Conservation (phyloP, 306 rosid genomes). For the Lathyrus tuberosus region DNA sequence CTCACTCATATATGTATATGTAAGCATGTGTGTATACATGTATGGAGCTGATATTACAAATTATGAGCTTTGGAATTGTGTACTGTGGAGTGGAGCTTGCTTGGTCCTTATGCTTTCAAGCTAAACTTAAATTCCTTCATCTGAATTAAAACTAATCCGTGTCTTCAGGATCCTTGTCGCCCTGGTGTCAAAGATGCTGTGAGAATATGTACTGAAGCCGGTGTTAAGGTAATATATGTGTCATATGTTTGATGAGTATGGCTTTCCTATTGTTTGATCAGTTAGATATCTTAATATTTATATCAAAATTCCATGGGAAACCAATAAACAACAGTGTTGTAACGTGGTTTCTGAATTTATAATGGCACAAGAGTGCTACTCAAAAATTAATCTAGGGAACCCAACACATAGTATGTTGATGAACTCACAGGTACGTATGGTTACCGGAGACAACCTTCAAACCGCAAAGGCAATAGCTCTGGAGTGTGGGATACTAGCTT, state of each 20-base stretch:
- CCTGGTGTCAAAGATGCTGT: slow-evolving; percentile 82
- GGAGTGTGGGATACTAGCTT: slow-evolving; percentile 91
- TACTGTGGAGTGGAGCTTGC: slow-evolving; percentile 23
- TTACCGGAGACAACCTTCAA: slow-evolving; percentile 93
- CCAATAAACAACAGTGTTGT: slow-evolving; percentile 6
- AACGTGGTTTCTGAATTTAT: slow-evolving; percentile 32
- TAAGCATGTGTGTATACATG: background rate
- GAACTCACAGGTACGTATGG: slow-evolving; percentile 86
- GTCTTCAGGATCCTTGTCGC: slow-evolving; percentile 91
- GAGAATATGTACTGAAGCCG: slow-evolving; percentile 69
- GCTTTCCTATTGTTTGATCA: slow-evolving; percentile 28
- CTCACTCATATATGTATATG: background rate
- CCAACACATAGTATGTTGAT: slow-evolving; percentile 33
- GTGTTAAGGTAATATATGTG: slow-evolving; percentile 76
- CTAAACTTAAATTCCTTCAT: slow-evolving; percentile 29
- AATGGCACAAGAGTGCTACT: slow-evolving; percentile 18
- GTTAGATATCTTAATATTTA: slow-evolving; percentile 28
- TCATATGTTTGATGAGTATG: slow-evolving; percentile 34
- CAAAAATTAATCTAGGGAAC: slow-evolving; percentile 37
- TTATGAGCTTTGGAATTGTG: slow-evolving; percentile 20
- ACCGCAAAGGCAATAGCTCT: slow-evolving; percentile 95
- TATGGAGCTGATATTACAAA: slow-evolving; percentile 12
- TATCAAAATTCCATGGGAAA: slow-evolving; percentile 10
- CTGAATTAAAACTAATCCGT: slow-evolving; percentile 27
- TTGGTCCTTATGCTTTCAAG: slow-evolving; percentile 19